Percentiles rank a stretch among this genome's conserved stretches.
These are phyloP conservation scores for Backusella psychrophila DNA, from an alignment of 192 early-diverging fungal genomes.

Conservation along the genomic window DNA sequence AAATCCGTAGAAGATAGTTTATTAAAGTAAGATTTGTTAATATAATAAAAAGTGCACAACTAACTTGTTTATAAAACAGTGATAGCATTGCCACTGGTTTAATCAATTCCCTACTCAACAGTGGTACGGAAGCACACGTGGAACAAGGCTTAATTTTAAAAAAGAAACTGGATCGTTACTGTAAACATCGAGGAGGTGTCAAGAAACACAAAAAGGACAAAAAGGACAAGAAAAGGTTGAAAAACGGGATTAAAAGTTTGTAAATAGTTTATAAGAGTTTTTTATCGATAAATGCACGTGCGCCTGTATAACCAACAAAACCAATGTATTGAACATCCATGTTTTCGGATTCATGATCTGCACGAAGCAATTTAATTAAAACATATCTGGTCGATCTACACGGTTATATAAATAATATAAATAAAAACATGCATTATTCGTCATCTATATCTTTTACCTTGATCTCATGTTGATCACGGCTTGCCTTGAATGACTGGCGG, in stretches of 20 bases:
- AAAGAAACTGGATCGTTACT: not conserved
- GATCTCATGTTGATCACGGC: constrained; percentile 11
- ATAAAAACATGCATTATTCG: not conserved
- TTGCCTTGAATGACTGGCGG: not conserved
- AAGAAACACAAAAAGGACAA: not conserved
- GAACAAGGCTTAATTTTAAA: not conserved
- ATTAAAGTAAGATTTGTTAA: constrained; percentile 14
- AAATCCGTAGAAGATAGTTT: not conserved
- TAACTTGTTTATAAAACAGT: not conserved
- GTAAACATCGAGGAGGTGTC: not conserved
- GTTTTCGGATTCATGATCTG: constrained; percentile 43
- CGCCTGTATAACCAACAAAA: constrained; percentile 41
- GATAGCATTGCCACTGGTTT: constrained; percentile 10
- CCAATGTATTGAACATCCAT: constrained; percentile 59
- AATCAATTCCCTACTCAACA: constrained; percentile 10
- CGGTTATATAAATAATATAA: not conserved
- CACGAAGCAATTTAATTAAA: constrained; percentile 47
- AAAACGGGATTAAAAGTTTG: not conserved
- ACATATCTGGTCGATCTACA: constrained; percentile 47
- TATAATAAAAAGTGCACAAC: not conserved
- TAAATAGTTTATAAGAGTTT: not conserved
- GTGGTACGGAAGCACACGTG: not conserved
- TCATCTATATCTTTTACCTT: not conserved
- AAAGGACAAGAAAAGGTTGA: not conserved
- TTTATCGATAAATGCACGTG: constrained; percentile 21